Evolutionary conservation across 2,329 filamentous ascomycete genomes (phyloP).

Genomic region (Polytolypa hystricis): DNA sequence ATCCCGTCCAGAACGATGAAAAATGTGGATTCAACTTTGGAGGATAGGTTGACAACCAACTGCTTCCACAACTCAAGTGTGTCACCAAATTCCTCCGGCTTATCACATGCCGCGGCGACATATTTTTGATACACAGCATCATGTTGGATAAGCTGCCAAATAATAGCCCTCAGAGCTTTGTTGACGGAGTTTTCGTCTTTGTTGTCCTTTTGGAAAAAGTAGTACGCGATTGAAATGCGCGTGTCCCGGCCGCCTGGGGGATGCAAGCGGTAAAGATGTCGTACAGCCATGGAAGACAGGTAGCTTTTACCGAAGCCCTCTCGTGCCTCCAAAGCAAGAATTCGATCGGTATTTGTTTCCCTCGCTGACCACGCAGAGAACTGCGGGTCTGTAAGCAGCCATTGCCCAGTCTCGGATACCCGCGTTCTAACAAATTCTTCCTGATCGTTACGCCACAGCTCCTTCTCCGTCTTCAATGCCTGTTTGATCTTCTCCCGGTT

Average conservation of each 20-base stretch:
- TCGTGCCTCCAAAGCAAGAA: slow-evolving; percentile 10
- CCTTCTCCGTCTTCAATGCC: slow-evolving; percentile 11
- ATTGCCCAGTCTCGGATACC: slow-evolving; percentile 9
- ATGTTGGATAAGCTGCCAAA: slow-evolving; percentile 11
- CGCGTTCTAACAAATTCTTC: slow-evolving; percentile 10
- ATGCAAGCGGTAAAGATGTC: slow-evolving; percentile 8
- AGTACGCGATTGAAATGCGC: slow-evolving; percentile 10
- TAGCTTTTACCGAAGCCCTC: slow-evolving; percentile 13
- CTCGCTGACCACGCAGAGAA: slow-evolving; percentile 8
- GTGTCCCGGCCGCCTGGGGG: slow-evolving; percentile 7
- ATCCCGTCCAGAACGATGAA: slow-evolving; percentile 39
- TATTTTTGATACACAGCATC: slow-evolving; percentile 11
- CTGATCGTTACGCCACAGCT: slow-evolving; percentile 9
- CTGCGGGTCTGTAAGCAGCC: slow-evolving; percentile 10
- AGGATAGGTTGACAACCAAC: slow-evolving; percentile 9
- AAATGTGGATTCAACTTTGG: slow-evolving; percentile 20
- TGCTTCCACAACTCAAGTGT: slow-evolving; percentile 12
- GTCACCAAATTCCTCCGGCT: slow-evolving; percentile 11
- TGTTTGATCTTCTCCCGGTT: slow-evolving; percentile 11
- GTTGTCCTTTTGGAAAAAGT: slow-evolving; percentile 11
- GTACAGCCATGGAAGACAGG: slow-evolving; percentile 9
- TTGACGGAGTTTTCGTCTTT: slow-evolving; percentile 12
- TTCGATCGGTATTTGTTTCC: slow-evolving; percentile 3
- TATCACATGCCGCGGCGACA: slow-evolving; percentile 10
- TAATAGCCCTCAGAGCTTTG: slow-evolving; percentile 9